These are phyloP conservation scores for Podospora anserina DNA, from an alignment of 495 filamentous ascomycete species.

Conservation along the genomic window DNA sequence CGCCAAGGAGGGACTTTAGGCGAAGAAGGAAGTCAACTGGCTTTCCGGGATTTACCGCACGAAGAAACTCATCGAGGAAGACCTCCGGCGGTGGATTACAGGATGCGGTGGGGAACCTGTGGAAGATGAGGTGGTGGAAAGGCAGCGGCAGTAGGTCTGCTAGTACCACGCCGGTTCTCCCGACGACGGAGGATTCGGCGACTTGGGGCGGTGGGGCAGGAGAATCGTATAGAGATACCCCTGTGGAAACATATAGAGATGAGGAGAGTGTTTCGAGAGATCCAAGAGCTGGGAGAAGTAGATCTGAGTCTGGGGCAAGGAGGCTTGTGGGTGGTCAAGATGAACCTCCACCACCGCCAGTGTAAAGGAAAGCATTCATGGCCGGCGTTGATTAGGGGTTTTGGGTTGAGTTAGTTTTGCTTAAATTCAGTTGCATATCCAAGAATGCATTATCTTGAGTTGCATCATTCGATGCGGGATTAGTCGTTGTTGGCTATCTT, in stretches of 20 bases:
- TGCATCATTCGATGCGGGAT: not conserved
- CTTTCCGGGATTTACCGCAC: constrained; percentile 52
- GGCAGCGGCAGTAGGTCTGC: constrained; percentile 8
- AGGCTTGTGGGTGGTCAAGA: not conserved
- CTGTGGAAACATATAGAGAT: not conserved
- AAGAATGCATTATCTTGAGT: not conserved
- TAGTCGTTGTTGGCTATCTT: not conserved
- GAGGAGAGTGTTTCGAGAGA: not conserved
- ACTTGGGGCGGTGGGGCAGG: constrained; percentile 1
- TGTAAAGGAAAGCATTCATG: not conserved
- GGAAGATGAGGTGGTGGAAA: constrained; percentile 42
- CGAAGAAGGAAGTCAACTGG: constrained; percentile 50
- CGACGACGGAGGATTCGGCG: not conserved
- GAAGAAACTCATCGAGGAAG: constrained; percentile 32
- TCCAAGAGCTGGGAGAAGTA: not conserved
- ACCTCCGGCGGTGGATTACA: constrained; percentile 33
- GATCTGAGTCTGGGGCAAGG: not conserved
- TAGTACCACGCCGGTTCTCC: not conserved
- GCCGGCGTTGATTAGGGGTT: not conserved
- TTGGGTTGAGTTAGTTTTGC: not conserved
- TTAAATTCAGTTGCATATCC: not conserved
- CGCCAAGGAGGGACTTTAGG: constrained; percentile 33
- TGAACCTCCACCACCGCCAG: not conserved
- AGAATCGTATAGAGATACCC: not conserved
- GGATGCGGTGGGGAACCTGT: constrained; percentile 38